phyloP scores from a whole-genome alignment of 306 rosid genomes.

The Acmispon strigosus region DNA sequence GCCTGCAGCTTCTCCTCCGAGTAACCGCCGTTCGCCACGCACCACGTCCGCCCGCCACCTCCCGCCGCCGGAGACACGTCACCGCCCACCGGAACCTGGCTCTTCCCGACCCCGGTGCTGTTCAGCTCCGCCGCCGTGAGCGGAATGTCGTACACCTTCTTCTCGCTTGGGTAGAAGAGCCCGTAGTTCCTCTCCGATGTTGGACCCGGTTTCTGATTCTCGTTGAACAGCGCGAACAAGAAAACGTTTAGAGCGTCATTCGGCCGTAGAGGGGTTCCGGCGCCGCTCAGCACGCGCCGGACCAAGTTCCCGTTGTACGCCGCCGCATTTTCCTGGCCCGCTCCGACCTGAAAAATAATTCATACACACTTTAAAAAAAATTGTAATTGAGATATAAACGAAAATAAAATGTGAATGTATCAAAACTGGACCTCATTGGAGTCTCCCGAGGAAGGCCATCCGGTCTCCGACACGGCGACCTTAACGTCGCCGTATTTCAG shows the following conservation, averaged over 20 bases:
- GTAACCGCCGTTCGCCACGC: slow-evolving; percentile 55
- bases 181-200: slow-evolving; percentile 81
- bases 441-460: slow-evolving; percentile 87
- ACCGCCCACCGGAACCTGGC: slow-evolving; percentile 22
- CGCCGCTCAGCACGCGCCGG: slow-evolving; percentile 34
- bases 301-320: slow-evolving; percentile 77
- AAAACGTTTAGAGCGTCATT: slow-evolving; percentile 38
- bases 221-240: slow-evolving; percentile 74
- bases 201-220: slow-evolving; percentile 66
- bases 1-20: slow-evolving; percentile 42
- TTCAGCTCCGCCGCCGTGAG: slow-evolving; percentile 18
- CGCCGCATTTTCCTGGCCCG: slow-evolving; percentile 55
- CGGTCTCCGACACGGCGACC: slow-evolving; percentile 56
- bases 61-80: not conserved
- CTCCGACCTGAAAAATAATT: too few relatives aligned
- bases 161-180: slow-evolving; percentile 55
- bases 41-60: slow-evolving; percentile 47
- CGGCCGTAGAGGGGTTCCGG: slow-evolving; percentile 63
- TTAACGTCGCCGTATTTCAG: slow-evolving; percentile 49
- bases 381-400: too few relatives aligned
- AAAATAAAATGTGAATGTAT: too few relatives aligned
- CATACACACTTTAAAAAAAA: too few relatives aligned
- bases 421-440: slow-evolving; percentile 46
- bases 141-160: slow-evolving; percentile 55
- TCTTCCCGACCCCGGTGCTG: slow-evolving; percentile 31